Base-by-base conservation (phyloP, 2,329 filamentous ascomycete species). In the Aureobasidium subglaciale region DNA sequence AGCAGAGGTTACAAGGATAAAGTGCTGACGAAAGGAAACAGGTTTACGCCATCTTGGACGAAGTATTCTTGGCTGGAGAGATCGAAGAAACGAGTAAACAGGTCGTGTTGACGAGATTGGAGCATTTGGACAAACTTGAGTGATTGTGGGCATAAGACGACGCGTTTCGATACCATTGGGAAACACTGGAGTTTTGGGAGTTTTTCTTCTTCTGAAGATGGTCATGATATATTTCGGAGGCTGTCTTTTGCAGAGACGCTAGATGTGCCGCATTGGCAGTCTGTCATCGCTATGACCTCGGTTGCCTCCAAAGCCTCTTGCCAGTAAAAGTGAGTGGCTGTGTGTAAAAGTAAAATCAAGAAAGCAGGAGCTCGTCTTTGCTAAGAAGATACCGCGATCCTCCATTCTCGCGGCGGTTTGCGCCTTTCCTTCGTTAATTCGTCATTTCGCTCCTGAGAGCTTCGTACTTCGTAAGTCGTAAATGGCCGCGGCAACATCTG, bases 71-170 rank as follows among this genome's bases (percentile, higher is more conserved):
- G 59, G 93, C 93, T 0, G 93, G 93, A 16, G 93, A 99, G 79
- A 96, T 99, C 59, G 90, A 99, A 74, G 93, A 99, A 80, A 97
- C 92, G 60, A 96, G 90, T 70, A 99, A 97, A 73, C 92, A 97
- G 74, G 93, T 97, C 29, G 93, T 99, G 16, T 75, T 99, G 67
- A 97, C 93, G 54, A 77, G 93, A 64, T 70, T 99, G 71, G 93
- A 97, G 68, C 93, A 99, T 76, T 71, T 99, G 70, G 93, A 99
- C 69, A 97, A 97, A 73, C 74, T 99, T 68, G 93, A 99, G 72
- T 97, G 66, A 61, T 34, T 25, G 20, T 24, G 38, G 9, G 15
- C 7, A n/a, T 4, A 16, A 5, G 10, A n/a, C 7, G 20, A 9
- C 4, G 40, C 40, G 29, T 43, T 38, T 52, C 15, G 50, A 55